Percentiles rank a stretch among this genome's conserved stretches.
These are phyloP conservation scores for Diplodia sapinea DNA, from an alignment of 2,329 filamentous ascomycete genomes.

Conservation along the genomic window DNA sequence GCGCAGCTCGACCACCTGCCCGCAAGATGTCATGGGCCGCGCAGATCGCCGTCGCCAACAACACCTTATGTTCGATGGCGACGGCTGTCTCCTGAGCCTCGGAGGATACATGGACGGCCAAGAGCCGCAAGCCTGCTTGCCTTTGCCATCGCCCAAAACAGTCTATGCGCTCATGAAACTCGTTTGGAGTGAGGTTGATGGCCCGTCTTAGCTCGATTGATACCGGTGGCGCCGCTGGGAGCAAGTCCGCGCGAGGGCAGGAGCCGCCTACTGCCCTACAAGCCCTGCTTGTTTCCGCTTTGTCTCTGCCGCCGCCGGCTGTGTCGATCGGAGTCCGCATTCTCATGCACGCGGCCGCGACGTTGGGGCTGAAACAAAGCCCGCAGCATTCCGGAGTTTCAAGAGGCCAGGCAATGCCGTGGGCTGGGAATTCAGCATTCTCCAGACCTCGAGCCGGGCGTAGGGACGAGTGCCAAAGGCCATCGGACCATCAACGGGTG, in stretches of 20 bases:
- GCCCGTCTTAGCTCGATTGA: conserved; percentile 4
- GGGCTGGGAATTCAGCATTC: conserved; percentile 3
- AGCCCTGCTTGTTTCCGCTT: conserved; percentile 4
- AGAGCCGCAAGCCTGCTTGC: background rate
- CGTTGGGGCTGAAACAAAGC: conserved; percentile 26
- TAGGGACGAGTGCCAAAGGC: background rate
- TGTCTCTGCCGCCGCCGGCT: background rate
- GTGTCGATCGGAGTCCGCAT: background rate
- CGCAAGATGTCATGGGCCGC: conserved; percentile 4
- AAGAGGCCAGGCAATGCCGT: conserved; percentile 7
- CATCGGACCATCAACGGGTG: conserved; percentile 22
- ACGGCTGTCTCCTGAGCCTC: conserved; percentile 13
- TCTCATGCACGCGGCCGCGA: conserved; percentile 1
- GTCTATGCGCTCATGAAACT: conserved; percentile 17
- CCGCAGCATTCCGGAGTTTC: conserved; percentile 15
- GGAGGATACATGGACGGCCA: background rate
- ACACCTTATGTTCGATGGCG: conserved; percentile 13
- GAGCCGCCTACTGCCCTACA: conserved; percentile 14
- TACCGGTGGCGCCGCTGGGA: background rate
- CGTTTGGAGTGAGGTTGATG: conserved; percentile 26
- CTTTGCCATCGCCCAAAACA: conserved; percentile 10
- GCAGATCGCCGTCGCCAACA: conserved; percentile 15
- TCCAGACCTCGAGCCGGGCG: background rate
- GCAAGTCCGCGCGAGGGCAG: conserved; percentile 9
- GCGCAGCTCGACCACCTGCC: conserved; percentile 16